Evolutionary conservation across 257 asterid genomes (phyloP).

Genomic region (Solanum gracilifrons): DNA sequence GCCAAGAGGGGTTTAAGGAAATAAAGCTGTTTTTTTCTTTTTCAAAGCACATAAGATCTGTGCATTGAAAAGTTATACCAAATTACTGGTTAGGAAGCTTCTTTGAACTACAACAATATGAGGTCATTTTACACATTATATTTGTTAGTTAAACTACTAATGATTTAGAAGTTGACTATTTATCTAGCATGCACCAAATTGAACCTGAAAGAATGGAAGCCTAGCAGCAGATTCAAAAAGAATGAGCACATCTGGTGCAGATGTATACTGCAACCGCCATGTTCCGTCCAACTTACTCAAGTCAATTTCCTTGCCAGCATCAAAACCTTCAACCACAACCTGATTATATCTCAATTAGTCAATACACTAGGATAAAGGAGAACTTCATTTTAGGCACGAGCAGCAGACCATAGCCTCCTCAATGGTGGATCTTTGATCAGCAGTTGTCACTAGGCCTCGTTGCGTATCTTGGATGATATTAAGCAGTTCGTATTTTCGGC

Average conservation of each 20-base stretch:
- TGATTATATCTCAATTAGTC: slow-evolving; percentile 4
- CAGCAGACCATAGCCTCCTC: slow-evolving; percentile 64
- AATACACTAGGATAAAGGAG: neutral
- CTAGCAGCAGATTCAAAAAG: slow-evolving; percentile 67
- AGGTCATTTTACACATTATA: neutral
- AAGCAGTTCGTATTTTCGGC: slow-evolving; percentile 53
- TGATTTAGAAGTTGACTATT: neutral
- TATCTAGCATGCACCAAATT: neutral
- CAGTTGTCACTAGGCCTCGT: slow-evolving; percentile 61
- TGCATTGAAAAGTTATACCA: neutral
- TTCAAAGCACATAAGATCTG: neutral
- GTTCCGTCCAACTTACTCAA: slow-evolving; percentile 65
- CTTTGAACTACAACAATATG: neutral
- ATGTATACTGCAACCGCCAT: slow-evolving; percentile 91
- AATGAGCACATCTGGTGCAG: slow-evolving; percentile 74
- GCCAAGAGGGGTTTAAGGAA: neutral
- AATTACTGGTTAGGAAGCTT: neutral
- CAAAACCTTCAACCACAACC: slow-evolving; percentile 59
- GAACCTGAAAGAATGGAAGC: slow-evolving; percentile 72
- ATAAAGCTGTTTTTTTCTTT: neutral
- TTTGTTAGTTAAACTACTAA: neutral
- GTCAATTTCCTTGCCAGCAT: slow-evolving; percentile 50
- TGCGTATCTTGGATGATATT: slow-evolving; percentile 54
- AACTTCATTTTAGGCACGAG: neutral
- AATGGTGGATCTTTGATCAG: slow-evolving; percentile 55